A percentile compares a stretch with the other conserved stretches of the same genome.
These are phyloP conservation scores for Talaromyces sp. DNA, from an alignment of 2,329 filamentous ascomycete species.

Conservation along the genomic window DNA sequence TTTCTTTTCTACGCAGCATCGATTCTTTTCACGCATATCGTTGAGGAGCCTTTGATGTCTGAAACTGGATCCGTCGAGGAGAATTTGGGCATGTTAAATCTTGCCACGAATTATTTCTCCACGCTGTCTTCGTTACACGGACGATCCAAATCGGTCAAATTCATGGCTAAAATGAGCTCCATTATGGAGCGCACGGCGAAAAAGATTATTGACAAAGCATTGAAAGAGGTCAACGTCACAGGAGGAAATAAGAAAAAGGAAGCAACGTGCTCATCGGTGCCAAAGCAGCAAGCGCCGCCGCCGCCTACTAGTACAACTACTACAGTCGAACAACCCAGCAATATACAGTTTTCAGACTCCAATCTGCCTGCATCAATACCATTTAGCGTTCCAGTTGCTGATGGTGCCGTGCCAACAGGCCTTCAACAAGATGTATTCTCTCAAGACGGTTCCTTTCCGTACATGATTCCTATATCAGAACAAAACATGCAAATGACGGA, in stretches of 20 bases:
- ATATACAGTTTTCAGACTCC: not conserved
- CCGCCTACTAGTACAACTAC: too few relatives aligned
- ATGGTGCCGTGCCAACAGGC: not conserved
- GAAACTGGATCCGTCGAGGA: slow-evolving; percentile 58
- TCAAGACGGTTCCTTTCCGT: not conserved
- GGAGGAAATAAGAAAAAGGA: not conserved
- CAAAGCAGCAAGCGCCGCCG: not conserved
- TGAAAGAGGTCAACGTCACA: slow-evolving; percentile 56
- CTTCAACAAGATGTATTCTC: not conserved
- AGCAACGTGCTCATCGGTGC: not conserved
- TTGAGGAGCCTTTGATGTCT: slow-evolving; percentile 82
- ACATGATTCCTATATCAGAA: slow-evolving; percentile 5
- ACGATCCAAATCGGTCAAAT: slow-evolving; percentile 75
- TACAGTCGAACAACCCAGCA: not conserved
- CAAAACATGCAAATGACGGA: slow-evolving; percentile 1
- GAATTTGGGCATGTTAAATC: slow-evolving; percentile 78
- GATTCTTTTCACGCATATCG: slow-evolving; percentile 84
- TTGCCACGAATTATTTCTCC: slow-evolving; percentile 82
- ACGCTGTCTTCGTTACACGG: slow-evolving; percentile 73
- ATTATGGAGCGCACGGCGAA: slow-evolving; percentile 90
- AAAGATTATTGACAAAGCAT: slow-evolving; percentile 78
- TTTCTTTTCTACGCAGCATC: slow-evolving; percentile 90
- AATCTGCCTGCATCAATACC: not conserved
- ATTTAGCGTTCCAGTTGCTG: slow-evolving; percentile 1
- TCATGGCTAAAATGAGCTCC: slow-evolving; percentile 83